Evolutionary conservation across 495 filamentous ascomycete species (phyloP).

Genomic region (Aspergillus hancockii): DNA sequence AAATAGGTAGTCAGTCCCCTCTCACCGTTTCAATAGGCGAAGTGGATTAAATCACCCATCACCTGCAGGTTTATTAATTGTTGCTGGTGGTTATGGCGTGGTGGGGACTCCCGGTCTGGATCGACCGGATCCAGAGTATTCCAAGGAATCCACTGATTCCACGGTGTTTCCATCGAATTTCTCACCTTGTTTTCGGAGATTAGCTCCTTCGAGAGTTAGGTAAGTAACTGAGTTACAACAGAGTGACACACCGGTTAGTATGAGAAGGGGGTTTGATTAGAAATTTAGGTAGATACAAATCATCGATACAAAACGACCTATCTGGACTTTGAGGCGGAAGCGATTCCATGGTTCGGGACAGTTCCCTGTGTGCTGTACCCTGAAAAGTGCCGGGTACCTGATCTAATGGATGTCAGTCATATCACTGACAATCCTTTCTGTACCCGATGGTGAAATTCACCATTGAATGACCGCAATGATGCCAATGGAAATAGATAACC

Average conservation of each 20-base stretch:
- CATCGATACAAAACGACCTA: too few relatives aligned
- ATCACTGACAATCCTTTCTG: not conserved
- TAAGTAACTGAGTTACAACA: not conserved
- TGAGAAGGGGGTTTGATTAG: not conserved
- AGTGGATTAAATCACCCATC: conserved; percentile 2
- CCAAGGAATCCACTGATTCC: not conserved
- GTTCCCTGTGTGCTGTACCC: not conserved
- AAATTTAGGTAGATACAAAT: too few relatives aligned
- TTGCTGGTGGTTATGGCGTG: not conserved
- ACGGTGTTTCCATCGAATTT: not conserved
- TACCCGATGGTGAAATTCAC: not conserved
- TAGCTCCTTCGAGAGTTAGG: not conserved
- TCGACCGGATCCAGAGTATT: not conserved
- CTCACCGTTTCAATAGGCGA: not conserved
- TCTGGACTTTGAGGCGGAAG: not conserved
- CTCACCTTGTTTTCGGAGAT: not conserved
- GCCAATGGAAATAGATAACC: too few relatives aligned
- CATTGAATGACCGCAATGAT: too few relatives aligned
- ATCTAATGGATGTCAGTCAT: not conserved
- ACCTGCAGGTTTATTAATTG: conserved; percentile 1
- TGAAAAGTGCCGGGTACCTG: not conserved
- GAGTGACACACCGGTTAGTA: not conserved
- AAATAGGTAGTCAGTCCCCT: not conserved
- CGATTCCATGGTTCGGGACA: not conserved
- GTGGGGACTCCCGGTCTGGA: conserved; percentile 1